Evolutionary conservation across 495 filamentous ascomycete genomes (phyloP), one percentile per base, ranked within the genome.

Genomic region (Trichocladium antarcticum): DNA sequence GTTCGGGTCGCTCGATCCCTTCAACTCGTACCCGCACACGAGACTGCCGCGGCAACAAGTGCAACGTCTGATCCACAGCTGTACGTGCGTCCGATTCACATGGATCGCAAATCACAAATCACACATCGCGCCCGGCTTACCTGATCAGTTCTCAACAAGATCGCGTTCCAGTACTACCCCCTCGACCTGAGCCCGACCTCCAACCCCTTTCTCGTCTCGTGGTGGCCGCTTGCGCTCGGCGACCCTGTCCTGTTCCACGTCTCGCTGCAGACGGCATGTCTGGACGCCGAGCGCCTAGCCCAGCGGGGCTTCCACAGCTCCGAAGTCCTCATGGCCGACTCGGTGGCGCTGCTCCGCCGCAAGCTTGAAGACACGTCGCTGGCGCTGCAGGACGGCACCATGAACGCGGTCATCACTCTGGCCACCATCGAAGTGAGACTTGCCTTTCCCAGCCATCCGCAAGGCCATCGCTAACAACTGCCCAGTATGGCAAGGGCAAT

Each of bases 161-260:
- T 77, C 32, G 73, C 73, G 0, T 77, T 77, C 42, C 65, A 74
- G 45, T 77, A 74, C 46, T 77, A 77, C 49, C 74, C 73, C 2
- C 65, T 77, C 22, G 74, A 77, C 32, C 52, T 75, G 7, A 71
- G 63, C 44, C 45, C 65, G 3, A 59, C 52, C 5, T 69, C 74
- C 29, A 77, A 75, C 55, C 73, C 74, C 0, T 75, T 75, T 54
- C 57, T 77, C 27, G 57, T 74, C 10, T 75, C 71, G 3, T 77
- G 74, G 74, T 75, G 74, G 74, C 74, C 73, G 3, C 59, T 73
- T 15, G 71, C 73, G 5, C 61, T 77, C 2, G 66, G 59, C 0
- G 73, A 75, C 44, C 72, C 73, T 2, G 72, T 71, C n/a, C 37
- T 77, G 19, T 75, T 77, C 37, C 70, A 75, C 49, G 73, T 77